A percentile compares a stretch with the other conserved stretches of the same genome.
These are phyloP conservation scores for Saraca asoca DNA, from an alignment of 331 rosid genomes.

Conservation along the genomic window DNA sequence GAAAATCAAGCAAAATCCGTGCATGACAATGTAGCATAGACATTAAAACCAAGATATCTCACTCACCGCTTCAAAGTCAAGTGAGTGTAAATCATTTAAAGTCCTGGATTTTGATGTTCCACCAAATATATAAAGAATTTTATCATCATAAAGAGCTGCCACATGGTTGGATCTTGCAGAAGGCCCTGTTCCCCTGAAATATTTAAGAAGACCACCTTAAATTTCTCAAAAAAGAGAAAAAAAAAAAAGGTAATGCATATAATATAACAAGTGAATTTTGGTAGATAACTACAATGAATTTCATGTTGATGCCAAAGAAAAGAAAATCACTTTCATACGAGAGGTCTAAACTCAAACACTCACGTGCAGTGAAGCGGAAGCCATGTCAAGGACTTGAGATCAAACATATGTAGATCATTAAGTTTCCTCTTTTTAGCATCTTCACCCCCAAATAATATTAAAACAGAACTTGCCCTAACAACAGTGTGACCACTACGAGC, in stretches of 20 bases:
- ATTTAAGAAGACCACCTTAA: background rate
- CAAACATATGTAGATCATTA: slow-evolving; percentile 91
- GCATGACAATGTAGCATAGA: slow-evolving; percentile 8
- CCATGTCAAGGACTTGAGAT: slow-evolving; percentile 89
- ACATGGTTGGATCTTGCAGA: slow-evolving; percentile 84
- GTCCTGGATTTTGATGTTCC: slow-evolving; percentile 82
- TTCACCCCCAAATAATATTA: slow-evolving; percentile 88
- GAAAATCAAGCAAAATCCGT: slow-evolving; percentile 29
- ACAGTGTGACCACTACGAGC: slow-evolving; percentile 91
- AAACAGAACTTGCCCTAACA: slow-evolving; percentile 65
- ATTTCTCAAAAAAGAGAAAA: slow-evolving; percentile 23
- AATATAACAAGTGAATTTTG: background rate
- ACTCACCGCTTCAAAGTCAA: slow-evolving; percentile 87
- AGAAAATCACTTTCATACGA: background rate
- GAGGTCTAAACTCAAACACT: slow-evolving; percentile 44
- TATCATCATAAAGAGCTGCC: slow-evolving; percentile 85
- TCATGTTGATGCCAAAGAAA: background rate
- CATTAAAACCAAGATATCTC: slow-evolving; percentile 34
- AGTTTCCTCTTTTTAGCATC: slow-evolving; percentile 78
- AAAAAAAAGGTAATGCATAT: background rate
- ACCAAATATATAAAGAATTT: slow-evolving; percentile 74
- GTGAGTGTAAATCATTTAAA: slow-evolving; percentile 79
- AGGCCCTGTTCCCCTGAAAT: slow-evolving; percentile 84
- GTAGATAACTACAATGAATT: slow-evolving; percentile 11
- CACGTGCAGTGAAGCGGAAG: slow-evolving; percentile 91